Conservation (phyloP, 768 basidiomycete genomes). For the Hemileccinum impolitum region DNA sequence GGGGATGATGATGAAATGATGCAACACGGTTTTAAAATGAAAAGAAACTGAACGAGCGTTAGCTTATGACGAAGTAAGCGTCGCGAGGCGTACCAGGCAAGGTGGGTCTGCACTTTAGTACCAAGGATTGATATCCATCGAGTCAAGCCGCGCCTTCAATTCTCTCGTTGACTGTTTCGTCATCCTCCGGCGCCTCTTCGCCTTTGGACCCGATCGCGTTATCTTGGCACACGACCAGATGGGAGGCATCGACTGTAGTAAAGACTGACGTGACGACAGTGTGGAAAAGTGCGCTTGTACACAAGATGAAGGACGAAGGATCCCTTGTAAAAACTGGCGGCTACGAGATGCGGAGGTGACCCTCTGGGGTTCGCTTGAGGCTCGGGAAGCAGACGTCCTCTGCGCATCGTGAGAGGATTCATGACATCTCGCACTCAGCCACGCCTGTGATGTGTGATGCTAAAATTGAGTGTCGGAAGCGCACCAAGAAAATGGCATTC, state of each 20-base stretch:
- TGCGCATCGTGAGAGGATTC: background rate
- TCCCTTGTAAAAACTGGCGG: background rate
- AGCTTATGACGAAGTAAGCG: background rate
- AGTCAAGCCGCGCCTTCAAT: slow-evolving; percentile 10
- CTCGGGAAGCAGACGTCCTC: background rate
- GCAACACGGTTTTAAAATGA: background rate
- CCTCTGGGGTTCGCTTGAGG: background rate
- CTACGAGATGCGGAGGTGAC: background rate
- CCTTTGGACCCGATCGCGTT: slow-evolving; percentile 10
- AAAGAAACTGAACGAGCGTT: background rate
- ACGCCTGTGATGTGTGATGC: slow-evolving; percentile 8
- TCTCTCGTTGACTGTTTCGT: slow-evolving; percentile 8
- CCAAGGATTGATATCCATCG: slow-evolving; percentile 13
- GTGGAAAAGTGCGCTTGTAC: background rate
- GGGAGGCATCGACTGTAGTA: background rate
- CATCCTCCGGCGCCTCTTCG: slow-evolving; percentile 4
- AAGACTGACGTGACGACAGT: background rate
- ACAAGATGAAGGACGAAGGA: slow-evolving; percentile 1
- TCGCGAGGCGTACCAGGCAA: slow-evolving; percentile 1
- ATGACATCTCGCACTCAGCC: background rate
- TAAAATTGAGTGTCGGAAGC: background rate
- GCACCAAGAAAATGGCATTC: background rate
- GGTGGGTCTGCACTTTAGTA: background rate
- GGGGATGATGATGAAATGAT: background rate
- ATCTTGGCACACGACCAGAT: slow-evolving; percentile 22